These are phyloP conservation scores for Trichomonascaceae sp. DNA, from an alignment of 1,139 yeast genomes.

Conservation along the genomic window DNA sequence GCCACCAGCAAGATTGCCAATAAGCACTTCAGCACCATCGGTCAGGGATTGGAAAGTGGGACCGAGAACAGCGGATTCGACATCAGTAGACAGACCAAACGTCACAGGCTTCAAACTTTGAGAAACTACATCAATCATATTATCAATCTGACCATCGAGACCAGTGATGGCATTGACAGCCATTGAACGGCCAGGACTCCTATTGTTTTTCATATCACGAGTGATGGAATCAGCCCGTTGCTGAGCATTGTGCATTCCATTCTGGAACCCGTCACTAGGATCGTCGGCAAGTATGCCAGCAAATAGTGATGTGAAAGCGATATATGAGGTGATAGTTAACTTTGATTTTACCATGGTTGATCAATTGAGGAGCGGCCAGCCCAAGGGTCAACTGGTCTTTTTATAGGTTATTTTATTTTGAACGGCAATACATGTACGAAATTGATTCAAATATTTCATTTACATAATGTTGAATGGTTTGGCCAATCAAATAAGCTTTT, in stretches of 20 bases:
- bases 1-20: slow-evolving; percentile 26
- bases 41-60: slow-evolving; percentile 32
- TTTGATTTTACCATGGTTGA: not conserved
- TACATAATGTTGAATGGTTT: not conserved
- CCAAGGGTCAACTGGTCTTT: not conserved
- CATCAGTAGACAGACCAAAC: slow-evolving; percentile 21
- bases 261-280: slow-evolving; percentile 2
- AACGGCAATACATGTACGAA: not conserved
- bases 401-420: not conserved
- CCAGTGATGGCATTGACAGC: slow-evolving; percentile 26
- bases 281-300: not conserved
- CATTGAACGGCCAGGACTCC: slow-evolving; percentile 23
- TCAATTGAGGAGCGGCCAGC: not conserved
- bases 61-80: slow-evolving; percentile 24
- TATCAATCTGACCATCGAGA: slow-evolving; percentile 30
- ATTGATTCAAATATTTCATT: not conserved
- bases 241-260: slow-evolving; percentile 18
- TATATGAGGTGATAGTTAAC: not conserved
- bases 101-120: slow-evolving; percentile 22
- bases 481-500: too few species aligned
- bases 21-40: slow-evolving; percentile 30
- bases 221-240: slow-evolving; percentile 19
- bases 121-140: slow-evolving; percentile 22
- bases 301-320: not conserved
- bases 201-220: slow-evolving; percentile 17